Evolutionary conservation across 352 stramenopile genomes (phyloP).

Genomic region (Globisporangium paddicum): DNA sequence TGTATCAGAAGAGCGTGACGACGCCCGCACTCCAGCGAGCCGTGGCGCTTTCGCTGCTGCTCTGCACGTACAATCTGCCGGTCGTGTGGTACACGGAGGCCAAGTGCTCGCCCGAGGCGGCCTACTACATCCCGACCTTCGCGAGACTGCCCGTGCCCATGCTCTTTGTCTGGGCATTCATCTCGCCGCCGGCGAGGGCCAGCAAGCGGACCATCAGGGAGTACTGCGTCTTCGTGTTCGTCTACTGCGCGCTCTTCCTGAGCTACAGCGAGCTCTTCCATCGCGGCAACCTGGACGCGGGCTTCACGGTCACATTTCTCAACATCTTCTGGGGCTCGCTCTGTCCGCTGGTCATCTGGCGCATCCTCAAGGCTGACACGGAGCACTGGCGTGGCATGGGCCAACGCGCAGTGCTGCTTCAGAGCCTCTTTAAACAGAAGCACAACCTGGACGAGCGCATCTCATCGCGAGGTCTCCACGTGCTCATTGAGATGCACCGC

Average conservation of each 20-base stretch:
- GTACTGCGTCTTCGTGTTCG: constrained; percentile 44
- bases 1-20: constrained; percentile 44
- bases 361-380: constrained; percentile 66
- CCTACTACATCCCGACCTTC: constrained; percentile 36
- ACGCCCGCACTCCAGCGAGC: constrained; percentile 36
- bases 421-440: constrained; percentile 47
- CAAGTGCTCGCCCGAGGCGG: neutral
- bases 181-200: constrained; percentile 35
- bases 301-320: constrained; percentile 29
- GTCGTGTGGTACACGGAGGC: constrained; percentile 31
- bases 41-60: constrained; percentile 31
- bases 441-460: constrained; percentile 45
- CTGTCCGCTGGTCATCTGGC: constrained; percentile 63
- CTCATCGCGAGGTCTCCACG: constrained; percentile 56
- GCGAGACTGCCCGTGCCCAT: constrained; percentile 32
- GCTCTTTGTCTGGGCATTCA: constrained; percentile 39
- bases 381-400: constrained; percentile 67
- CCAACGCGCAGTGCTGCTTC: constrained; percentile 43
- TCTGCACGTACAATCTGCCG: constrained; percentile 55
- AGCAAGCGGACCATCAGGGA: constrained; percentile 47
- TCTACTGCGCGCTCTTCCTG: constrained; percentile 39
- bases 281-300: constrained; percentile 16
- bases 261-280: constrained; percentile 39
- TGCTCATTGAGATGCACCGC: constrained; percentile 70
- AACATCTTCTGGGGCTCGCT: constrained; percentile 47